Percentiles rank a stretch among this genome's conserved stretches.
Conservation (phyloP, 1,284 basidiomycete species). For the Heimioporus punctisporus region DNA sequence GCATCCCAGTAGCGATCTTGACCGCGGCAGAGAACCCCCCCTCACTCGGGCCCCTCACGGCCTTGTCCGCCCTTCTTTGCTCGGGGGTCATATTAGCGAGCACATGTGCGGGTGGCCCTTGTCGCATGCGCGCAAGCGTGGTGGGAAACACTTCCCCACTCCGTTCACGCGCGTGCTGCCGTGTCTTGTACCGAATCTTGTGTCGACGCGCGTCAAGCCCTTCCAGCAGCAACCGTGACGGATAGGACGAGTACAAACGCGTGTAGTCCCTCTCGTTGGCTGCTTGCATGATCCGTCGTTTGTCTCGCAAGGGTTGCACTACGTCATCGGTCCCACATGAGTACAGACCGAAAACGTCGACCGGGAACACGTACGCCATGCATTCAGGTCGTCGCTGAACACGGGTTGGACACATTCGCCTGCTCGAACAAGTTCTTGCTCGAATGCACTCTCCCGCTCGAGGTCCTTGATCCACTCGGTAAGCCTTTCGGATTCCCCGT, state of each 20-base stretch:
- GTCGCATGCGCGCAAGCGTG: constrained; percentile 47
- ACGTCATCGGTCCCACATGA: constrained; percentile 8
- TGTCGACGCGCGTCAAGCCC: constrained; percentile 58
- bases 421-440: constrained; percentile 38
- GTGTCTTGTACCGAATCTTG: constrained; percentile 63
- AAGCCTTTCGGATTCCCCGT: constrained; percentile 35
- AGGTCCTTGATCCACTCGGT: constrained; percentile 47
- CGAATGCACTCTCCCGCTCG: constrained; percentile 55
- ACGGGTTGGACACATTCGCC: constrained; percentile 12
- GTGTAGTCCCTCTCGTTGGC: constrained; percentile 40
- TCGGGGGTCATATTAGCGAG: constrained; percentile 51
- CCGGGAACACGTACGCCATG: constrained; percentile 24
- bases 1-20: constrained; percentile 45
- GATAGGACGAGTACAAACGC: constrained; percentile 45
- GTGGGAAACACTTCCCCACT: constrained; percentile 55
- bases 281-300: constrained; percentile 27
- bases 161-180: constrained; percentile 56
- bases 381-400: constrained; percentile 24
- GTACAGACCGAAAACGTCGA: background rate
- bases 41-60: constrained; percentile 54
- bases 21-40: constrained; percentile 59
- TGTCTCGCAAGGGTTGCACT: constrained; percentile 26
- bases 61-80: constrained; percentile 46
- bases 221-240: constrained; percentile 47
- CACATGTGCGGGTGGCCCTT: constrained; percentile 65